A percentile compares a stretch with the other conserved stretches of the same genome.
These are phyloP conservation scores for Sicyos baderoa DNA, from an alignment of 306 rosid genomes.

Conservation along the genomic window DNA sequence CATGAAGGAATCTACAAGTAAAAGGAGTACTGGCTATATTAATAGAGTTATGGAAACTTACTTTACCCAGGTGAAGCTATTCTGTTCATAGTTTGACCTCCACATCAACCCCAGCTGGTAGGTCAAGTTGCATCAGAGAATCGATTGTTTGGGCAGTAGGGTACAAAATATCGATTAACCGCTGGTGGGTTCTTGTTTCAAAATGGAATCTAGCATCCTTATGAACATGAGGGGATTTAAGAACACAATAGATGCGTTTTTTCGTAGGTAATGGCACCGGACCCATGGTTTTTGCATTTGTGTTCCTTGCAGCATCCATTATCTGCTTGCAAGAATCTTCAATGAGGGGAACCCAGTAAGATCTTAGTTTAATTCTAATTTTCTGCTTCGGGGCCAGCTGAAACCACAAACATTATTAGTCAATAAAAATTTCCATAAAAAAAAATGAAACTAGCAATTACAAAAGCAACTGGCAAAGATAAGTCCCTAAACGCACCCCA, in stretches of 20 bases:
- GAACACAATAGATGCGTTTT: constrained; percentile 70
- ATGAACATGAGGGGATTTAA: constrained; percentile 86
- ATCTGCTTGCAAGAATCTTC: constrained; percentile 99
- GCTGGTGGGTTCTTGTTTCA: constrained; percentile 93
- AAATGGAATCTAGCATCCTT: constrained; percentile 95
- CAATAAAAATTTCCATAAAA: not conserved
- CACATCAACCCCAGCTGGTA: constrained; percentile 97
- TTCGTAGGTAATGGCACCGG: constrained; percentile 98
- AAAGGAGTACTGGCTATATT: not conserved
- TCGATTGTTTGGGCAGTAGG: constrained; percentile 97
- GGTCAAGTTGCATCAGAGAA: constrained; percentile 87
- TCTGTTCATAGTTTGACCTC: constrained; percentile 80
- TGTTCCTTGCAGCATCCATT: constrained; percentile 80
- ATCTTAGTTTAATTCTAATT: constrained; percentile 90
- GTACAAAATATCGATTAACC: constrained; percentile 81
- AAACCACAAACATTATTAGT: constrained; percentile 25
- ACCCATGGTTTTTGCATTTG: constrained; percentile 95
- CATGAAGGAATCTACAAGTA: not conserved
- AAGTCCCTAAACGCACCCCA: not conserved
- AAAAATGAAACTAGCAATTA: not conserved
- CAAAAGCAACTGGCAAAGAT: not conserved
- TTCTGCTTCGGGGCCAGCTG: constrained; percentile 91
- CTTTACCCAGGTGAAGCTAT: constrained; percentile 24
- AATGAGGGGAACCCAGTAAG: constrained; percentile 79
- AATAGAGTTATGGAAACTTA: no score